Conservation (phyloP, 495 filamentous ascomycete species). For the Gamarada debralockiae region DNA sequence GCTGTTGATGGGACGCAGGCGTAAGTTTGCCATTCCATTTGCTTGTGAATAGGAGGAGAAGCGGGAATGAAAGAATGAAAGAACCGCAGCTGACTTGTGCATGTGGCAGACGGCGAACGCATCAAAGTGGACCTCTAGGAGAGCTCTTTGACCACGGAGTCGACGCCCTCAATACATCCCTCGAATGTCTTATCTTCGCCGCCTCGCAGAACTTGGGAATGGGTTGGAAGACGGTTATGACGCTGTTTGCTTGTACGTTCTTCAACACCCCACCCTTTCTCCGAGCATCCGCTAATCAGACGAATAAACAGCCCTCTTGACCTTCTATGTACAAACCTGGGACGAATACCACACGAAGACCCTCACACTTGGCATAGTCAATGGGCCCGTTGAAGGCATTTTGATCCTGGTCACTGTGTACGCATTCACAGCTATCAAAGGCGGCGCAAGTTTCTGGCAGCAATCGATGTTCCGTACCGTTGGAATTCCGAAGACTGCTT, state of each 20-base stretch:
- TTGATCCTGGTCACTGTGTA: conserved; percentile 80
- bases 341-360: conserved; percentile 98
- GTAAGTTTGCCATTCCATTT: conserved; percentile 43
- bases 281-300: conserved; percentile 17
- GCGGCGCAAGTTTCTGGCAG: conserved; percentile 91
- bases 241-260: conserved; percentile 73
- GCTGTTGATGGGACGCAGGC: conserved; percentile 94
- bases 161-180: conserved; percentile 91
- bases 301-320: conserved; percentile 57
- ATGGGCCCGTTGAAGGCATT: conserved; percentile 93
- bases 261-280: background rate
- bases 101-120: conserved; percentile 68
- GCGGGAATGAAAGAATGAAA: background rate
- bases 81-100: background rate
- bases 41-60: too few relatives aligned
- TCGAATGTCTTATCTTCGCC: conserved; percentile 89
- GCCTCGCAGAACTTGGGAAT: conserved; percentile 90
- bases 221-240: conserved; percentile 82
- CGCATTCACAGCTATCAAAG: conserved; percentile 76
- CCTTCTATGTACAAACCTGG: conserved; percentile 98
- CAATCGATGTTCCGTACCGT: conserved; percentile 70
- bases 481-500: conserved; percentile 58
- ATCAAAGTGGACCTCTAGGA: conserved; percentile 87
- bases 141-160: conserved; percentile 98
- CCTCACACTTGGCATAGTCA: conserved; percentile 86